These are phyloP conservation scores for Zymoseptoria crescenta DNA, from an alignment of 2,329 filamentous ascomycete species.

Conservation along the genomic window DNA sequence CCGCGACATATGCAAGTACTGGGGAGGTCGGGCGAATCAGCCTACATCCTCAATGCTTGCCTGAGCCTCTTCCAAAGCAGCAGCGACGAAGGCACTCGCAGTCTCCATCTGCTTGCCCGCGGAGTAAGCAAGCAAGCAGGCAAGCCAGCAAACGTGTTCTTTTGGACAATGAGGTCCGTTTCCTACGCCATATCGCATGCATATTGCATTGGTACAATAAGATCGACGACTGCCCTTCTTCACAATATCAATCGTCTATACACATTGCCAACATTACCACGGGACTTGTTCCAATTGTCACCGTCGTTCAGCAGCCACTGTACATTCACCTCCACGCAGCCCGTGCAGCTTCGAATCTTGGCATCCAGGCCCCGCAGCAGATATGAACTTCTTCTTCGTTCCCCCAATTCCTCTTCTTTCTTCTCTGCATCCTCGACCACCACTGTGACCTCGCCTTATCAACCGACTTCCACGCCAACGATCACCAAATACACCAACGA, in stretches of 20 bases:
- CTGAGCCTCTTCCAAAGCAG: no score
- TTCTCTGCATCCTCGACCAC: background rate
- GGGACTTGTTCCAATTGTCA: background rate
- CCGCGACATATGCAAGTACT: no score
- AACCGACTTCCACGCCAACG: background rate
- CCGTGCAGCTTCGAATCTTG: background rate
- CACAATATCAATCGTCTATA: background rate
- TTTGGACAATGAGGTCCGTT: no score
- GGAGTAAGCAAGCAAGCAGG: no score
- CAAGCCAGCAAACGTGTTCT: no score
- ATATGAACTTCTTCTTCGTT: background rate
- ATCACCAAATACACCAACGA: background rate
- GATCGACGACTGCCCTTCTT: background rate
- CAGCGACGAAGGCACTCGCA: no score
- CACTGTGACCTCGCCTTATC: background rate
- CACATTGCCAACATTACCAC: background rate
- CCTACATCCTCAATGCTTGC: no score
- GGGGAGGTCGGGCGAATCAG: no score
- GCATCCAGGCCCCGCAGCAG: background rate
- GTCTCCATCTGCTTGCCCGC: no score
- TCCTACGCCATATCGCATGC: no score
- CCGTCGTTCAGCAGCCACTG: background rate
- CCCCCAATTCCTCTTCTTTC: background rate
- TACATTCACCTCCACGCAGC: background rate
- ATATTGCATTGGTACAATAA: no score